phyloP scores from a whole-genome alignment of 2,329 filamentous ascomycete species.

The Gnomoniopsis smithogilvyi region DNA sequence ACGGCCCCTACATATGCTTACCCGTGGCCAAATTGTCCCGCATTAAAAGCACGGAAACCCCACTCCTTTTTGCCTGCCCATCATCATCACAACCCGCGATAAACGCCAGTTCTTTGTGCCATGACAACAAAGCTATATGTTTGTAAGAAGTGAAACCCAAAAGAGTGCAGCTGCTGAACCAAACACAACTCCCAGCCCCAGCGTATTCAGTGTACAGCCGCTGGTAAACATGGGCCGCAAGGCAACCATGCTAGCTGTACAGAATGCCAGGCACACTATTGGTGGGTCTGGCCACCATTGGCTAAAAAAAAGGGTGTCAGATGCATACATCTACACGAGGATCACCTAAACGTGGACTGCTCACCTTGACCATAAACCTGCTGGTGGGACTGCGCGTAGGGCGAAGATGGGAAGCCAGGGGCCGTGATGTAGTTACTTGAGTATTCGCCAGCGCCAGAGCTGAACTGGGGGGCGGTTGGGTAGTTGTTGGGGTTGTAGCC shows the following conservation, averaged over 20 bases:
- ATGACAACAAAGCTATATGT: not conserved
- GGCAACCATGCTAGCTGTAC: not conserved
- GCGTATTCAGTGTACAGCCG: no score
- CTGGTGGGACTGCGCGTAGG: conserved; percentile 54
- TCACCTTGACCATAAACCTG: conserved; percentile 59
- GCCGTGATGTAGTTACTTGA: conserved; percentile 41
- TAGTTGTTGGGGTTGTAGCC: conserved; percentile 69
- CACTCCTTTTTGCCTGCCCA: not conserved
- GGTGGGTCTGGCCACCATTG: conserved; percentile 25
- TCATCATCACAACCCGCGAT: not conserved
- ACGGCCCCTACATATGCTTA: not conserved
- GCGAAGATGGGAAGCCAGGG: conserved; percentile 56
- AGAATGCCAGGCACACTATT: conserved; percentile 3
- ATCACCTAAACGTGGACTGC: conserved; percentile 26
- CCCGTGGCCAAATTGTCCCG: not conserved
- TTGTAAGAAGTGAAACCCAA: not conserved
- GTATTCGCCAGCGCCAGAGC: conserved; percentile 58
- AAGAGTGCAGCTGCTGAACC: not conserved
- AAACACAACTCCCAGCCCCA: not conserved
- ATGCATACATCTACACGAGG: conserved; percentile 2
- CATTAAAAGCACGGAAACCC: not conserved
- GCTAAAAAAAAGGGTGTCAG: conserved; percentile 27
- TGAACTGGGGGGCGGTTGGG: conserved; percentile 55
- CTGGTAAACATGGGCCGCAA: not conserved
- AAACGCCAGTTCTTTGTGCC: not conserved